Percentiles rank a stretch among this genome's conserved stretches.
These are phyloP conservation scores for Clitoria ternatea DNA, from an alignment of 306 rosid species.

Conservation along the genomic window DNA sequence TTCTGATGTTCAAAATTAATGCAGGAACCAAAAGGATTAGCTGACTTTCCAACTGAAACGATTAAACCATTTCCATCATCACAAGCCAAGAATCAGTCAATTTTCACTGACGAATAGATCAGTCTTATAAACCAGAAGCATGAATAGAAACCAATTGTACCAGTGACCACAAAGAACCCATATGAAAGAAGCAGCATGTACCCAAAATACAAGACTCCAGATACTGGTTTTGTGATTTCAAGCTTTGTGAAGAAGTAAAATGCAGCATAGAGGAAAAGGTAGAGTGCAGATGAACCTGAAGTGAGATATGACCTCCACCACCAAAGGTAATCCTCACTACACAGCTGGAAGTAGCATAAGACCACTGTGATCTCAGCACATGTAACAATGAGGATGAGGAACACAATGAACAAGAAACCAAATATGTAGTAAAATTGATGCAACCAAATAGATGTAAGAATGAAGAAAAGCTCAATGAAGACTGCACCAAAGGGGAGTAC, in stretches of 20 bases:
- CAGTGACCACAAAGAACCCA: constrained; percentile 79
- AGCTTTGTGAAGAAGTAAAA: constrained; percentile 95
- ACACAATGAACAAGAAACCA: constrained; percentile 82
- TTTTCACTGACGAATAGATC: constrained; percentile 86
- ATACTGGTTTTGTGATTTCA: constrained; percentile 81
- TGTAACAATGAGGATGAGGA: constrained; percentile 77
- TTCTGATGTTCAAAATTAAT: constrained; percentile 38
- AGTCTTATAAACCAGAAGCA: constrained; percentile 87
- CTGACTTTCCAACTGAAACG: constrained; percentile 15
- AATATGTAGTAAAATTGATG: constrained; percentile 88
- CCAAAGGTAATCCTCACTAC: constrained; percentile 91
- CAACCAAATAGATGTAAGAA: constrained; percentile 91
- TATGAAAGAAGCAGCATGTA: constrained; percentile 83
- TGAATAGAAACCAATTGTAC: constrained; percentile 86
- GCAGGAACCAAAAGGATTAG: constrained; percentile 30
- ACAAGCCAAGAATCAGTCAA: constrained; percentile 45
- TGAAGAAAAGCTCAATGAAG: constrained; percentile 93
- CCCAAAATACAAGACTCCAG: constrained; percentile 81
- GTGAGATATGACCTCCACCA: constrained; percentile 97
- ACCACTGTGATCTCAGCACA: constrained; percentile 94
- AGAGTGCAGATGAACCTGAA: constrained; percentile 88
- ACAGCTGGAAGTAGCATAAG: constrained; percentile 98
- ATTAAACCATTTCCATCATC: constrained; percentile 18
- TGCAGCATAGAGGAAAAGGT: constrained; percentile 78
- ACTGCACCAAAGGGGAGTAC: constrained; percentile 91